Conservation (phyloP, 23 red algal genomes). For the Gracilariopsis chorda region DNA sequence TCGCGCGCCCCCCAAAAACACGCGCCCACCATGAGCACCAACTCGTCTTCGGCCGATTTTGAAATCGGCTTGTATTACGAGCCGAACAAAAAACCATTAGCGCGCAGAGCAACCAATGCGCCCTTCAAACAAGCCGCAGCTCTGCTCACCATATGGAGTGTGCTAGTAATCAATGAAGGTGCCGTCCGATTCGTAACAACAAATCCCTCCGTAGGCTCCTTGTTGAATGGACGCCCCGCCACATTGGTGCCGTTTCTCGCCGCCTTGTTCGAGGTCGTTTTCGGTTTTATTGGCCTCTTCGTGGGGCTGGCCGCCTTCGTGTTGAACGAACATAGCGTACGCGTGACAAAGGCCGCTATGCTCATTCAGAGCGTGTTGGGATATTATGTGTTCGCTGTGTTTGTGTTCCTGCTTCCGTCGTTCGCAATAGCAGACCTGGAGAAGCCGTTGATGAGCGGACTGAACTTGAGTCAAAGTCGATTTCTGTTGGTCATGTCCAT, state of each 20-base stretch:
- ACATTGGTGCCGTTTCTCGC: slow-evolving; percentile 36
- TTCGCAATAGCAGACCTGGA: neutral
- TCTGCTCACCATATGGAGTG: slow-evolving; percentile 54
- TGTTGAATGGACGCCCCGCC: neutral
- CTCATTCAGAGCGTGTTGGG: slow-evolving; percentile 48
- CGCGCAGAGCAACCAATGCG: neutral
- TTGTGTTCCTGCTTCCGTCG: slow-evolving; percentile 52
- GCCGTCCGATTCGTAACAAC: slow-evolving; percentile 29
- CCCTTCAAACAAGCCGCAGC: neutral
- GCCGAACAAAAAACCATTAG: neutral
- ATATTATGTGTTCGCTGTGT: slow-evolving; percentile 63
- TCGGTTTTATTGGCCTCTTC: slow-evolving; percentile 49
- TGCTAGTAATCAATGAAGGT: slow-evolving; percentile 57
- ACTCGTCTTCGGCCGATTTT: neutral
- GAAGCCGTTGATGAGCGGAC: neutral
- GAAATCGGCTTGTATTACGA: neutral
- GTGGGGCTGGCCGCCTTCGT: slow-evolving; percentile 17
- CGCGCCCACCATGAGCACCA: neutral
- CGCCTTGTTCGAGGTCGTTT: slow-evolving; percentile 56
- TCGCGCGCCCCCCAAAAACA: too few relatives aligned
- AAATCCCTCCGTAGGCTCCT: slow-evolving; percentile 12
- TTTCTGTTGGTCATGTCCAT: slow-evolving; percentile 38
- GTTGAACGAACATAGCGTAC: slow-evolving; percentile 5
- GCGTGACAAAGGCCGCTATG: slow-evolving; percentile 21
- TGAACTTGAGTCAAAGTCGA: slow-evolving; percentile 16